A percentile compares a stretch with the other conserved stretches of the same genome.
Conservation (phyloP, 1,284 basidiomycete species). For the Cryptococcus amylolentus region DNA sequence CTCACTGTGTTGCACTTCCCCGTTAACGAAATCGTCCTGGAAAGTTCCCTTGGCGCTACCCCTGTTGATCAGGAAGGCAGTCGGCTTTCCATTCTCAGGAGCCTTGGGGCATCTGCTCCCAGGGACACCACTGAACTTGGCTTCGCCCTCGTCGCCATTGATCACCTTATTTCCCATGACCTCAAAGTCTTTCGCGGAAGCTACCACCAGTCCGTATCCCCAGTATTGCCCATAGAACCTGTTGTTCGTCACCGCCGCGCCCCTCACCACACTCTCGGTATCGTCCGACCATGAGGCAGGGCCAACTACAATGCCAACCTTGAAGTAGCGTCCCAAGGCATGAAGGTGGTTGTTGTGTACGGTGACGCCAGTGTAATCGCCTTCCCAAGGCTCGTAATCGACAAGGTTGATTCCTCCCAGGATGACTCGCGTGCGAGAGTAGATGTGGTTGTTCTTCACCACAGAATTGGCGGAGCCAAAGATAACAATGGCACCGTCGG, state of each 20-base stretch:
- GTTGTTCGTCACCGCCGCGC: constrained; percentile 46
- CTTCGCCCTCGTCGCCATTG: constrained; percentile 17
- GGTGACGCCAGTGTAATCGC: constrained; percentile 44
- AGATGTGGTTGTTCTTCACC: constrained; percentile 44
- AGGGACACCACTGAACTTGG: constrained; percentile 40
- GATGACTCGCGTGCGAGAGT: constrained; percentile 44
- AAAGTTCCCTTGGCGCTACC: constrained; percentile 44
- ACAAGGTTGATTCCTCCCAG: constrained; percentile 51
- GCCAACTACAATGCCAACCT: constrained; percentile 49
- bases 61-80: constrained; percentile 46
- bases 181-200: constrained; percentile 44
- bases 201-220: constrained; percentile 50
- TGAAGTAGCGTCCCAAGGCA: constrained; percentile 45
- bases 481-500: constrained; percentile 50
- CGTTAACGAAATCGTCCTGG: constrained; percentile 50
- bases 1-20: constrained; percentile 51
- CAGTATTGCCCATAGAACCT: constrained; percentile 41
- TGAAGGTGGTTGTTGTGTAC: constrained; percentile 48
- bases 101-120: constrained; percentile 44
- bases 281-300: constrained; percentile 50
- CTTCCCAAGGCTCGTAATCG: constrained; percentile 50
- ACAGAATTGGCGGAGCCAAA: constrained; percentile 47
- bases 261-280: constrained; percentile 44
- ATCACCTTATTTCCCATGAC: constrained; percentile 39
- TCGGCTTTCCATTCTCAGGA: constrained; percentile 46